A percentile compares a stretch with the other conserved stretches of the same genome.
phyloP scores from a whole-genome alignment of 768 basidiomycete genomes.

The Termitomyces sp. region DNA sequence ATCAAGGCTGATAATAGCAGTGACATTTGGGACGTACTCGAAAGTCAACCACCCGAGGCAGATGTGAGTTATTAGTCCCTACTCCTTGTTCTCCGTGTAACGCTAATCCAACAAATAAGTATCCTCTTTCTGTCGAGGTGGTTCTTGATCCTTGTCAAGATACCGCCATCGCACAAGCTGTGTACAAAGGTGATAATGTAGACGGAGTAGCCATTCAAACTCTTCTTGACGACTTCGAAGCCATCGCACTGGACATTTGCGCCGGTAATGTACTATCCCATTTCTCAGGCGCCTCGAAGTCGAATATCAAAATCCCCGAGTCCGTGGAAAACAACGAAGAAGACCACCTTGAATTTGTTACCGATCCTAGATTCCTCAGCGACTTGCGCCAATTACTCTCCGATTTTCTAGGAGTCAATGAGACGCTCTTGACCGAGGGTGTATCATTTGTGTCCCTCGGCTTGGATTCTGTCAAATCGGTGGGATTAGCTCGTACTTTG shows the following conservation, averaged over 20 bases:
- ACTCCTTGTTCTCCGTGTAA: background rate
- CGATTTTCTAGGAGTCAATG: slow-evolving; percentile 25
- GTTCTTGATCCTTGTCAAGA: slow-evolving; percentile 24
- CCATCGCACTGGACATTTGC: slow-evolving; percentile 14
- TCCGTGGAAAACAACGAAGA: background rate
- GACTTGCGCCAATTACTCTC: slow-evolving; percentile 19
- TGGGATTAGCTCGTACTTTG: slow-evolving; percentile 37
- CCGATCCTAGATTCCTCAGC: slow-evolving; percentile 16
- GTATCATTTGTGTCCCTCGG: slow-evolving; percentile 43
- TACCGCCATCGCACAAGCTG: slow-evolving; percentile 22
- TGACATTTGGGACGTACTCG: slow-evolving; percentile 24
- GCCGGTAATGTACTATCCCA: background rate
- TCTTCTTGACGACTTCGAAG: slow-evolving; percentile 24
- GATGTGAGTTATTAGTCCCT: slow-evolving; percentile 24
- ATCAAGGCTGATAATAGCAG: slow-evolving; percentile 17
- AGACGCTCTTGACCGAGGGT: slow-evolving; percentile 18
- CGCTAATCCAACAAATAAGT: slow-evolving; percentile 19
- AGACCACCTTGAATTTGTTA: background rate
- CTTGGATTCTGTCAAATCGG: slow-evolving; percentile 45
- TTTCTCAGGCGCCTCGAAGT: background rate
- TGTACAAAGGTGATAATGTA: slow-evolving; percentile 20
- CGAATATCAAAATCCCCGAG: background rate
- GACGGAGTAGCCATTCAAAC: slow-evolving; percentile 10
- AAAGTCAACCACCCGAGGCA: slow-evolving; percentile 28
- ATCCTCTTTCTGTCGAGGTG: slow-evolving; percentile 29